Base-by-base conservation (phyloP, 768 basidiomycete genomes). In the Asterophora lycoperdoides region DNA sequence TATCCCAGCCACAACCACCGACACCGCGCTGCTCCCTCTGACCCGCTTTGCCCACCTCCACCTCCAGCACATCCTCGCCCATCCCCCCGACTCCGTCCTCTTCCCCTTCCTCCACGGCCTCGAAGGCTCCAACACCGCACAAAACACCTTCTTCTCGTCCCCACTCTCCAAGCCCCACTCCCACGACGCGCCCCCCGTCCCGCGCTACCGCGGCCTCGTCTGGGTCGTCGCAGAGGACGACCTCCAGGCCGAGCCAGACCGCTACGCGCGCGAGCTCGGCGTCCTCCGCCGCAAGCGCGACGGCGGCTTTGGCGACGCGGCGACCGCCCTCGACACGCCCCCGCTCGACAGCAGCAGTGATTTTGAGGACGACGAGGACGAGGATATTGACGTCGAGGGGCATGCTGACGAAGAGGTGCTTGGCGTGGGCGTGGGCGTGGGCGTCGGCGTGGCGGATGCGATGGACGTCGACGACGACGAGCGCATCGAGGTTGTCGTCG, bases 31-130 rank as follows among this genome's bases (percentile, higher is more conserved):
- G 1, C 63, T 77, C 45, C 54, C 68, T n/a, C 55, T 73, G 1
- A 11, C 57, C 17, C 66, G 78, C 49, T 90, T 89, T 60, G 72
- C 81, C 3, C 61, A 71, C 15, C 66, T 92, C 43, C 84, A 86
- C 48, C 74, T 80, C 57, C 64, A 71, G n/a, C 79, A 89, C 55
- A 70, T 81, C 53, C 73, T 78, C 49, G 68, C 80, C 1, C 87
- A 93, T 65, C 80, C 89, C 1, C 86, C 86, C 0, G 92, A 95
- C 68, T 73, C 76, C 34, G 76, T 85, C 56, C 79, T 93, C 49
- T 95, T 95, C 64, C 92, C 92, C 0, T 95, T 93, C 68, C 69
- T 92, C 13, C 92, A 93, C 59, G 89, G 91, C 37, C 74, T 93
- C 52, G 91, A 93, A 59, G 84, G 89, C 54, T 76, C 83, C 50